Evolutionary conservation across 208 protist genomes (phyloP).

Genomic region (Trypanosoma lewisi): DNA sequence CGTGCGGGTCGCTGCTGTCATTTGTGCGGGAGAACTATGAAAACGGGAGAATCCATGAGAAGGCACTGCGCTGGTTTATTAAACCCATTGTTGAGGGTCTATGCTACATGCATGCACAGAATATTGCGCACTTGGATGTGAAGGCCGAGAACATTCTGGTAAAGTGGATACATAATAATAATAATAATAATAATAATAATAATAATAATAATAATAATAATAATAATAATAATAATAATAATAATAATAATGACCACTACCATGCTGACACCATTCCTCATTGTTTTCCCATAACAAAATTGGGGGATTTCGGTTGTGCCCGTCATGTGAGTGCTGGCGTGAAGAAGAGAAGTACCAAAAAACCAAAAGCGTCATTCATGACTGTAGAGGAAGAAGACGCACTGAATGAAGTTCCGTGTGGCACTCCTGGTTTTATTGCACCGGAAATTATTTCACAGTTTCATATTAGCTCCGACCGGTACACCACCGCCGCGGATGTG

Average conservation of each 20-base stretch:
- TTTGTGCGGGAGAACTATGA: conserved; percentile 5
- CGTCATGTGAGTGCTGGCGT: not conserved
- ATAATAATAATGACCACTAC: no score
- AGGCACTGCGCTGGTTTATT: conserved; percentile 22
- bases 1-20: conserved; percentile 16
- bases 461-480: not conserved
- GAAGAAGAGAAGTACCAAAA: not conserved
- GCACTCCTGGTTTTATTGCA: conserved; percentile 46
- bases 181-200: not conserved
- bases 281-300: conserved; percentile 8
- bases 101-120: conserved; percentile 25
- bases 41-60: not conserved
- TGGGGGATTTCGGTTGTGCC: conserved; percentile 22
- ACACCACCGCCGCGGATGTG: conserved; percentile 29
- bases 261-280: no score
- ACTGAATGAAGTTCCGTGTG: not conserved
- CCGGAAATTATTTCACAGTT: conserved; percentile 33
- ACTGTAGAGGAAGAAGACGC: no score
- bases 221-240: not conserved
- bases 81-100: conserved; percentile 22
- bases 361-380: no score
- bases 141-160: conserved; percentile 36
- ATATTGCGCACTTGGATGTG: conserved; percentile 31
- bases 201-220: no score
- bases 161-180: conserved; percentile 3